Percentiles rank a stretch among this genome's conserved stretches.
These are phyloP conservation scores for Tagetes erecta DNA, from an alignment of 129 eudicot species.

Conservation along the genomic window DNA sequence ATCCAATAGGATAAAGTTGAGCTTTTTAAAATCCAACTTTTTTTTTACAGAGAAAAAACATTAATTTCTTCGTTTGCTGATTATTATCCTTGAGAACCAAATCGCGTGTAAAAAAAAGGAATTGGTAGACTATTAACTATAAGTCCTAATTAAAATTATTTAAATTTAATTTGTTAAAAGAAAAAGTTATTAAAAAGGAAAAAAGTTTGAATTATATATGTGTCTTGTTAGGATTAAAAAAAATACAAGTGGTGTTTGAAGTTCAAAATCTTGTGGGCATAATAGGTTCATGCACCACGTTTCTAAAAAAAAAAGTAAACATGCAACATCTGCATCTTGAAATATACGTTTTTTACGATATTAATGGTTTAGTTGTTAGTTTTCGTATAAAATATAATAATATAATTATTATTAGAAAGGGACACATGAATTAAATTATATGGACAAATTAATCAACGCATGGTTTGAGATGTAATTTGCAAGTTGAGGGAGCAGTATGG, in stretches of 20 bases:
- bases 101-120: too few species aligned
- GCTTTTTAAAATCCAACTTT: too few species aligned
- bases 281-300: conserved; percentile 38
- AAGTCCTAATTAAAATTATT: too few species aligned
- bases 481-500: conserved; percentile 18
- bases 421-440: conserved; percentile 1
- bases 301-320: conserved; percentile 3
- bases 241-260: not conserved
- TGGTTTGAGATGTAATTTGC: conserved; percentile 13
- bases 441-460: not conserved
- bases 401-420: conserved; percentile 17
- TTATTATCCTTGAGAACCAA: too few species aligned
- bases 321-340: not conserved
- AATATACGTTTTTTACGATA: not conserved
- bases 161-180: too few species aligned
- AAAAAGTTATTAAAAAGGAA: too few species aligned
- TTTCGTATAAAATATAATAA: not conserved
- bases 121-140: too few species aligned
- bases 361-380: not conserved
- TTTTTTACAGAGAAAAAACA: too few species aligned
- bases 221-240: too few species aligned
- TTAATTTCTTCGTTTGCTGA: too few species aligned
- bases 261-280: not conserved
- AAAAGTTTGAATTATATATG: not conserved
- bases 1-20: too few species aligned